These are phyloP conservation scores for Diaporthe destruens DNA, from an alignment of 2,329 filamentous ascomycete genomes.

Conservation along the genomic window DNA sequence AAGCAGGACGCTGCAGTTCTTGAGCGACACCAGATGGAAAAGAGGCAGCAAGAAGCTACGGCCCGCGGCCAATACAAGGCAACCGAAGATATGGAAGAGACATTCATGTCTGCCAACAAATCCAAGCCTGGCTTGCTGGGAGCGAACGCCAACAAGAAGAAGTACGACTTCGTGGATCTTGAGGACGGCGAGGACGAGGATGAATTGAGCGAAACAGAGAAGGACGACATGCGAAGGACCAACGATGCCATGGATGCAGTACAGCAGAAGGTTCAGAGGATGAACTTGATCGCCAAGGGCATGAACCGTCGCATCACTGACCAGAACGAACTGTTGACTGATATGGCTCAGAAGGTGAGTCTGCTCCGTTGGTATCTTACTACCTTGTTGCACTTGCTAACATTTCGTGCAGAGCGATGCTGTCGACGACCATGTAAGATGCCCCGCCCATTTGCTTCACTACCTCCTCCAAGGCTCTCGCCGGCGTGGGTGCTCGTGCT, in stretches of 20 bases:
- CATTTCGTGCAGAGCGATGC: constrained; percentile 74
- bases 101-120: constrained; percentile 49
- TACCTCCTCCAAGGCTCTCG: background rate
- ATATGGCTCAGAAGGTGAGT: constrained; percentile 81
- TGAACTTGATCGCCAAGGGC: constrained; percentile 82
- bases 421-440: constrained; percentile 82
- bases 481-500: background rate
- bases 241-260: background rate
- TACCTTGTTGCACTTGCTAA: constrained; percentile 1
- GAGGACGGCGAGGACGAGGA: constrained; percentile 50
- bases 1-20: background rate
- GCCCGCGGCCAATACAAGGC: constrained; percentile 53
- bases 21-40: background rate
- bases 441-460: background rate
- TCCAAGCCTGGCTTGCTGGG: constrained; percentile 28
- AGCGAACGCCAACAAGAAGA: constrained; percentile 43
- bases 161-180: background rate
- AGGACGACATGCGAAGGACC: constrained; percentile 67
- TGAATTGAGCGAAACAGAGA: constrained; percentile 64
- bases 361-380: background rate
- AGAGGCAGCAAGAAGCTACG: background rate
- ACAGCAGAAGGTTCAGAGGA: constrained; percentile 52
- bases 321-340: constrained; percentile 78
- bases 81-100: constrained; percentile 66
- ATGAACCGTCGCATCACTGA: constrained; percentile 81